Base-by-base conservation (phyloP, 768 basidiomycete genomes). In the Pleurotus pulmonarius region DNA sequence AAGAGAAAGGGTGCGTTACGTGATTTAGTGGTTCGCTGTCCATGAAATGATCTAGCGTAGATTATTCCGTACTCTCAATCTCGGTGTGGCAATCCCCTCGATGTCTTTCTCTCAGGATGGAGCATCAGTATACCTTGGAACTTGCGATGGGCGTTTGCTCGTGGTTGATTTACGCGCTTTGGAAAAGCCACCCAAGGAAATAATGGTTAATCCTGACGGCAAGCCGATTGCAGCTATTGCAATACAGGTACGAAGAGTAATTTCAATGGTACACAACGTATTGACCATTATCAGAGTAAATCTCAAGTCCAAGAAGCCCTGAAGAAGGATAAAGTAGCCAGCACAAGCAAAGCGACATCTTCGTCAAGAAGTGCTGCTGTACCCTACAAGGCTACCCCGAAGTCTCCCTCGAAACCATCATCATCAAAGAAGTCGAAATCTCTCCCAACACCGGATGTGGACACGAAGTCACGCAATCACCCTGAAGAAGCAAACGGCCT, bases 21-120 rank as follows among this genome's bases (percentile, higher is more conserved):
- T 15, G 41, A 40, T 25, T 22, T 16, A 39, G 13, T 61, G 39
- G 47, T 57, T 8, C 24, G 54, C 4, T 34, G 12, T 55, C 34
- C 29, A 34, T 34, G 29, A 34, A 34, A 34, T 34, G 43, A 8
- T 15, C 6, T 24, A 12, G 20, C 39, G 0, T 44, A 90, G 88
- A 16, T 71, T 87, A 45, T 78, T 87, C 60, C 82, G 85, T 24
- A 80, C 77, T 1, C 64, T 90, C 41, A 72, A 75, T 48, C 64
- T 87, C 53, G 80, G 84, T 56, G 70, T 71, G 1, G 70, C 75
- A 1, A 63, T 89, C 12, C 85, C 87, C 4, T 79, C 83, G n/a
- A 67, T 87, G 2, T 71, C 75, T 7, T 90, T 91, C 67, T 87
- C 88, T 20, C 74, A 80, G 0, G 87, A 90, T 59, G 88, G 89